Evolutionary conservation across 257 asterid genomes (phyloP), one percentile per base, ranked within the genome.

Genomic region (Solanum rostratum): DNA sequence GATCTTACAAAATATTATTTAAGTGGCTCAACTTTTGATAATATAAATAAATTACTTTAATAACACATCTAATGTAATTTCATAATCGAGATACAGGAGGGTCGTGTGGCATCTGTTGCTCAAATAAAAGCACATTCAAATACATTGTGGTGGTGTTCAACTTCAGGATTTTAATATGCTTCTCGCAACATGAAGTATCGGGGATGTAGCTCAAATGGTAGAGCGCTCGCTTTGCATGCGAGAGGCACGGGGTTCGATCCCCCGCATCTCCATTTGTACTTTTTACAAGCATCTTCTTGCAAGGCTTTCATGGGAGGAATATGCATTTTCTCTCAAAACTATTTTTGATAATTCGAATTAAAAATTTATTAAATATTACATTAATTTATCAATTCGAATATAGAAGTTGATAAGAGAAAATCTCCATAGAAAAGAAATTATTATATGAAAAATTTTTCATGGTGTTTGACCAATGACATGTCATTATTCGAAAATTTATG

Each of bases 161-260:
- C n/a, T n/a, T n/a, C n/a, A n/a, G n/a, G n/a, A n/a, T n/a, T n/a
- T n/a, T n/a, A n/a, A n/a, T n/a, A n/a, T n/a, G n/a, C n/a, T n/a
- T 33, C 39, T 33, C 6, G 4, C 6, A 0, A 0, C 39, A 4
- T 33, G 3, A 5, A 0, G 39, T 5, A 33, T 33, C 39, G 39
- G 99, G 98, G 97, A 94, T 96, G 97, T 94, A 92, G 97, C 98
- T 94, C 97, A 96, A 92, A 93, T 92, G 99, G 97, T 96, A 94
- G 98, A 96, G 97, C 97, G 95, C 99, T 92, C 94, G 97, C 98
- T 96, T 94, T 94, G 98, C 97, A 93, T 92, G 98, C 97, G 97
- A 92, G 99, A 96, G 98, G 99, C 94, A 96, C 98, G 93, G 98
- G 94, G 94, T 93, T 94, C 91, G 93, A 93, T 88, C 91, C 94